phyloP scores from a whole-genome alignment of 1,284 basidiomycete genomes.

The Ganoderma leucocontextum region DNA sequence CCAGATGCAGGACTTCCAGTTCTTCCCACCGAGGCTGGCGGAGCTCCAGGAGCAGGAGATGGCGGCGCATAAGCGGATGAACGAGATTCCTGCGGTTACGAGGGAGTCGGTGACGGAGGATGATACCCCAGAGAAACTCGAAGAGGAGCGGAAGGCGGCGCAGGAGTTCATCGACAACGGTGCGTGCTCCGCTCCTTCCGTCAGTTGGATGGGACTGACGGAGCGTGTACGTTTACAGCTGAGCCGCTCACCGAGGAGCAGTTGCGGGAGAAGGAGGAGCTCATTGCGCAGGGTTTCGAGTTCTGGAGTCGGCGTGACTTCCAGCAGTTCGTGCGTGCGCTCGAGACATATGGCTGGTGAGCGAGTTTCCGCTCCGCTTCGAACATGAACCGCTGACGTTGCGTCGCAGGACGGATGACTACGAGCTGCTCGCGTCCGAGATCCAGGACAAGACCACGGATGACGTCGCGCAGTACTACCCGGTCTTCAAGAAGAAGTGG shows the following conservation, averaged over 20 bases:
- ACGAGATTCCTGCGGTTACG: slow-evolving; percentile 78
- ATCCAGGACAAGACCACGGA: slow-evolving; percentile 88
- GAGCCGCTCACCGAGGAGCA: slow-evolving; percentile 91
- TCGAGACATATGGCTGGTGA: slow-evolving; percentile 90
- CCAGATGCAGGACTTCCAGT: slow-evolving; percentile 95
- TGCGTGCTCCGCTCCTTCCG: slow-evolving; percentile 40
- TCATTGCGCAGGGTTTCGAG: slow-evolving; percentile 84
- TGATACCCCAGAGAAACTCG: slow-evolving; percentile 86
- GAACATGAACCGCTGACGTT: slow-evolving; percentile 14
- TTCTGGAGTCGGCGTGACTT: slow-evolving; percentile 95
- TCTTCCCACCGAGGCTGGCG: slow-evolving; percentile 87
- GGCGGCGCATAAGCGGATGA: slow-evolving; percentile 80
- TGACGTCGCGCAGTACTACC: slow-evolving; percentile 85
- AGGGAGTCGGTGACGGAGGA: slow-evolving; percentile 77
- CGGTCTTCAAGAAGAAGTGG: slow-evolving; percentile 92
- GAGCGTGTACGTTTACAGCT: slow-evolving; percentile 53
- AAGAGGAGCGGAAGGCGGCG: slow-evolving; percentile 81
- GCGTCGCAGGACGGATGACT: slow-evolving; percentile 68
- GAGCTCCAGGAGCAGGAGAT: slow-evolving; percentile 91
- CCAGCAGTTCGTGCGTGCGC: slow-evolving; percentile 87
- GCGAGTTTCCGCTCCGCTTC: slow-evolving; percentile 32
- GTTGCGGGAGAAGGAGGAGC: slow-evolving; percentile 78
- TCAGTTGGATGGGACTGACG: background rate
- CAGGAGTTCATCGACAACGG: slow-evolving; percentile 91
- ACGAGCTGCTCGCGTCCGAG: slow-evolving; percentile 83